phyloP scores from a whole-genome alignment of 2,329 filamentous ascomycete genomes.

The Trichoderma sp. region DNA sequence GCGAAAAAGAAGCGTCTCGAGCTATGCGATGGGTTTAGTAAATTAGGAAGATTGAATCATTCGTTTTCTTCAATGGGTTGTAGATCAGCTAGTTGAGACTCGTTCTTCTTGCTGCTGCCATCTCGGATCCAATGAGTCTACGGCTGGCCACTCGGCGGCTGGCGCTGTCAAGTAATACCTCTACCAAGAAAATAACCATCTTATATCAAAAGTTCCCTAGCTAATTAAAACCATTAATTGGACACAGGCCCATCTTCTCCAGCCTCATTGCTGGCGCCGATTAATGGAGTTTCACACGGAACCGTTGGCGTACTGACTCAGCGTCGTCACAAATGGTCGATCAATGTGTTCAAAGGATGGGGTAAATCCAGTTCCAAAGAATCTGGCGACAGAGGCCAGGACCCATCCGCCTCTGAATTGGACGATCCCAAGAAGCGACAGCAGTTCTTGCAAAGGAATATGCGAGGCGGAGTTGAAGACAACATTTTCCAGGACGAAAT shows the following conservation, averaged over 20 bases:
- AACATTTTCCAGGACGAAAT: slow-evolving; percentile 64
- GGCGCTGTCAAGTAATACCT: slow-evolving; percentile 55
- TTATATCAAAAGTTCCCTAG: neutral
- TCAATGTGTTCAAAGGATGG: slow-evolving; percentile 41
- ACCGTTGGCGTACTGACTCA: slow-evolving; percentile 27
- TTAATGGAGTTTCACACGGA: neutral
- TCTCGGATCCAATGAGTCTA: slow-evolving; percentile 56
- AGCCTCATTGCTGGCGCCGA: neutral
- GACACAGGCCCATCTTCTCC: slow-evolving; percentile 4
- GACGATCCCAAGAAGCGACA: slow-evolving; percentile 44
- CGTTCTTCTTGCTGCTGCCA: slow-evolving; percentile 19
- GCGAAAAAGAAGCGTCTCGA: slow-evolving; percentile 1
- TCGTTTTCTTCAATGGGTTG: slow-evolving; percentile 5
- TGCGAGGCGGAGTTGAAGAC: slow-evolving; percentile 47
- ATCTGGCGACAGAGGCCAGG: slow-evolving; percentile 26
- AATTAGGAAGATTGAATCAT: slow-evolving; percentile 9
- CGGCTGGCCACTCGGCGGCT: slow-evolving; percentile 62
- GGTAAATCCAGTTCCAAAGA: slow-evolving; percentile 32
- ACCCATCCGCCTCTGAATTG: slow-evolving; percentile 35
- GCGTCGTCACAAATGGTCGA: slow-evolving; percentile 45
- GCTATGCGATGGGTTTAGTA: neutral
- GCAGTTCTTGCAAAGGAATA: slow-evolving; percentile 40
- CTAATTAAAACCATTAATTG: neutral
- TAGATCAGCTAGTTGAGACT: neutral
- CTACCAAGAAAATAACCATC: neutral